Evolutionary conservation across 1,284 basidiomycete species (phyloP), one percentile per base, ranked within the genome.

Genomic region (Ustilago lituana): DNA sequence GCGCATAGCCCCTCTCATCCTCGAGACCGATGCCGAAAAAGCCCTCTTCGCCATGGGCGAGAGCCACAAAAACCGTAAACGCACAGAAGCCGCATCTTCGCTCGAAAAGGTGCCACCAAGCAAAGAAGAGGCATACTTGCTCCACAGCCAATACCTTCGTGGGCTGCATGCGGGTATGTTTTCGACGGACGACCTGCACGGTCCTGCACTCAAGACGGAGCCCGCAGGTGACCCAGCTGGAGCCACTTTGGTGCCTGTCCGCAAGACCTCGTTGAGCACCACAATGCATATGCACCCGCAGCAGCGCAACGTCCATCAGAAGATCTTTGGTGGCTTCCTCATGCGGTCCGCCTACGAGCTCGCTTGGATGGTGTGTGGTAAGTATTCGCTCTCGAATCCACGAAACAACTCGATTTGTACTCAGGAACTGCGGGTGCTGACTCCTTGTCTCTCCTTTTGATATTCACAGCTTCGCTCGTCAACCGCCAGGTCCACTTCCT

Each of bases 271-370:
- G 23, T 41, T 81, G 33, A 73, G 54, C 32, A 74, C 75, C 26
- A 65, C 70, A 12, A 61, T 65, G 59, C 68, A 80, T 33, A 79
- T 82, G 73, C 82, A 83, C 35, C 82, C 82, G 1, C 74, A 78
- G 39, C 63, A 67, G 41, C 53, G 72, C 27, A 78, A 78, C 36
- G 74, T 77, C 2, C 76, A 76, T 38, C 69, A 66, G 27, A 73
- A 60, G 33, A 62, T 75, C 46, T 81, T 78, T 71, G 75, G 74
- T 20, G 73, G 71, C 17, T 63, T 69, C 54, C 57, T 79, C n/a
- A 79, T 79, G 73, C 55, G 60, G 9, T 62, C 68, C 17, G 79
- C 82, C 1, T 83, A 82, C 73, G 83, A 83, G 63, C 68, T 80
- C 1, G 83, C 82, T 2, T 83, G 78, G 67, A 74, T 80, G 55